These are phyloP conservation scores for Ogataea minuta DNA, from an alignment of 805 yeast species.

Conservation along the genomic window DNA sequence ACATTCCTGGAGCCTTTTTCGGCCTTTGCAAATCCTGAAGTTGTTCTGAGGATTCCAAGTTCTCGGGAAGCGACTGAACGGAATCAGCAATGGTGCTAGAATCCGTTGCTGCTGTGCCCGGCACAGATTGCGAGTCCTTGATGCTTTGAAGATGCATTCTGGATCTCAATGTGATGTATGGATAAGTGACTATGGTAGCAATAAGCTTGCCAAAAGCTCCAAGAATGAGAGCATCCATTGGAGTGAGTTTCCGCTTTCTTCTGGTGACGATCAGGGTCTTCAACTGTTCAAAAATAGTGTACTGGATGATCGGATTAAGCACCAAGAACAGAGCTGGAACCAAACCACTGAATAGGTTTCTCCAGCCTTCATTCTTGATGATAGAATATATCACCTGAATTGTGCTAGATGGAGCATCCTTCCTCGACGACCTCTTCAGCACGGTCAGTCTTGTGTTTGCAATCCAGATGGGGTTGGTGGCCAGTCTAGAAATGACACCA, in stretches of 20 bases:
- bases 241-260: conserved; percentile 53
- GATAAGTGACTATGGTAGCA: conserved; percentile 89
- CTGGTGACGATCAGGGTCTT: conserved; percentile 60
- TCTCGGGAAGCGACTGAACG: conserved; percentile 25
- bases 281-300: conserved; percentile 86
- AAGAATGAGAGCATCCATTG: conserved; percentile 75
- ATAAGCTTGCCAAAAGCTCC: conserved; percentile 89
- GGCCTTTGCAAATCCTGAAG: conserved; percentile 25
- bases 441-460: conserved; percentile 90
- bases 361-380: conserved; percentile 65
- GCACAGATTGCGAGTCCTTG: conserved; percentile 15
- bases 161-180: conserved; percentile 84
- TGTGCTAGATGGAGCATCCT: conserved; percentile 32
- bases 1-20: conserved; percentile 34
- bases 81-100: conserved; percentile 17
- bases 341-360: conserved; percentile 77
- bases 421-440: conserved; percentile 26
- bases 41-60: conserved; percentile 19
- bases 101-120: conserved; percentile 12
- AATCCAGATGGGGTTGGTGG: conserved; percentile 92
- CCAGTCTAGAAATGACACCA: conserved; percentile 77
- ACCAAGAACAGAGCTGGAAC: conserved; percentile 86
- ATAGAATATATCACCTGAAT: conserved; percentile 60
- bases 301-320: conserved; percentile 85
- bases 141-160: conserved; percentile 72